Evolutionary conservation across 495 filamentous ascomycete genomes (phyloP).

Genomic region (Xylaria intraflava): DNA sequence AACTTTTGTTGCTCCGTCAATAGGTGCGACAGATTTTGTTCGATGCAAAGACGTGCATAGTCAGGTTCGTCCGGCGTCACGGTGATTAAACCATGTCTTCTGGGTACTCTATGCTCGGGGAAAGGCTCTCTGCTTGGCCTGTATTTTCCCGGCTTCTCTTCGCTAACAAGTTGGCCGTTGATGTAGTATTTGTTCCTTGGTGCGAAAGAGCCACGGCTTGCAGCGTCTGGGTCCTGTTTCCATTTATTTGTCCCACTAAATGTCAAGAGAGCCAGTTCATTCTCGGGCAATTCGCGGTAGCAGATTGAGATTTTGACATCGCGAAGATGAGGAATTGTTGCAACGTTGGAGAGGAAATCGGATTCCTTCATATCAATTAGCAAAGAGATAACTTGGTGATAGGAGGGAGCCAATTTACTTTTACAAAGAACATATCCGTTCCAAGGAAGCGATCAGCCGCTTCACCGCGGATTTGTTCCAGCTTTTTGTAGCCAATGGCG

Average conservation of each 20-base stretch:
- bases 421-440: slow-evolving; percentile 69
- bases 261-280: slow-evolving; percentile 29
- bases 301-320: slow-evolving; percentile 50
- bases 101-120: slow-evolving; percentile 38
- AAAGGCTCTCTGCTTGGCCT: slow-evolving; percentile 39
- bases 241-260: slow-evolving; percentile 41
- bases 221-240: slow-evolving; percentile 45
- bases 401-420: slow-evolving; percentile 39
- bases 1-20: slow-evolving; percentile 30
- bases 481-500: slow-evolving; percentile 29
- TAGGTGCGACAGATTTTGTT: slow-evolving; percentile 39
- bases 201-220: slow-evolving; percentile 32
- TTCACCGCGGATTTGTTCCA: slow-evolving; percentile 35
- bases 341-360: slow-evolving; percentile 67
- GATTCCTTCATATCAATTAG: slow-evolving; percentile 47
- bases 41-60: slow-evolving; percentile 38
- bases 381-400: neutral
- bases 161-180: slow-evolving; percentile 39
- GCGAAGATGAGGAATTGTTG: slow-evolving; percentile 62
- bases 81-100: slow-evolving; percentile 36
- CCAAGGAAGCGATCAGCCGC: slow-evolving; percentile 45
- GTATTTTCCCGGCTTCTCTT: slow-evolving; percentile 31
- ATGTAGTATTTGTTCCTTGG: slow-evolving; percentile 43
- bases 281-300: slow-evolving; percentile 46
- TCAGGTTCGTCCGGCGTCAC: slow-evolving; percentile 42